Evolutionary conservation across 2,329 filamentous ascomycete genomes (phyloP).

Genomic region (Fusarium acutatum): DNA sequence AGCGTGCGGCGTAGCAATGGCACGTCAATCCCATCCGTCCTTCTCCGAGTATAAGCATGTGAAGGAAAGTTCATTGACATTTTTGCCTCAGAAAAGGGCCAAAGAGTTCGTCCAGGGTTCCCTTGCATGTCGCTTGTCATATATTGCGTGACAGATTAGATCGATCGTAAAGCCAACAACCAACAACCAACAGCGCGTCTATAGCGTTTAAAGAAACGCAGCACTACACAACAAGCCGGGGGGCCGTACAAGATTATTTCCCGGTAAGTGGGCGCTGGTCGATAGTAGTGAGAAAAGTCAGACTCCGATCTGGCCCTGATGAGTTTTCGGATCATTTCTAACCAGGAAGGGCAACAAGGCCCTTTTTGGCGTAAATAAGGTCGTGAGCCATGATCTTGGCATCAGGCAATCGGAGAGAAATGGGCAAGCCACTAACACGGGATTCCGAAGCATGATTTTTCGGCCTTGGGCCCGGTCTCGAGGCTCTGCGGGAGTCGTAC

Average conservation of each 20-base stretch:
- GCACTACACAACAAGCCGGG: background rate
- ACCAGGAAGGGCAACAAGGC: background rate
- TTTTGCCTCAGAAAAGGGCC: background rate
- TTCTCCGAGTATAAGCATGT: background rate
- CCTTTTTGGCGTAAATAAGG: background rate
- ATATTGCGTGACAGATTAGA: background rate
- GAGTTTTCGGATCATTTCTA: background rate
- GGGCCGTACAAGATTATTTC: background rate
- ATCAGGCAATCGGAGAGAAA: background rate
- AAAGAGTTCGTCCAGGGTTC: background rate
- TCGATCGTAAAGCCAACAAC: background rate
- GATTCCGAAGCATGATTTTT: background rate
- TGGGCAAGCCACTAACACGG: background rate
- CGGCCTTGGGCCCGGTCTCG: too few relatives aligned
- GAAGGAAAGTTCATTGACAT: background rate
- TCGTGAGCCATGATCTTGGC: background rate
- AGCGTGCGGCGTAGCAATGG: conserved; percentile 1
- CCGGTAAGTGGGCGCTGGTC: background rate
- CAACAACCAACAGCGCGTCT: conserved; percentile 1
- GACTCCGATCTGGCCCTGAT: background rate
- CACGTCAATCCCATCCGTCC: background rate
- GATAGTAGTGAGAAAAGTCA: background rate
- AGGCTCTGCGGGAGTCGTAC: background rate
- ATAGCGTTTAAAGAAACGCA: background rate
- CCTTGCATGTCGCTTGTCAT: background rate